These are phyloP conservation scores for Trichoderma arundinaceum DNA, from an alignment of 2,329 filamentous ascomycete species.

Conservation along the genomic window DNA sequence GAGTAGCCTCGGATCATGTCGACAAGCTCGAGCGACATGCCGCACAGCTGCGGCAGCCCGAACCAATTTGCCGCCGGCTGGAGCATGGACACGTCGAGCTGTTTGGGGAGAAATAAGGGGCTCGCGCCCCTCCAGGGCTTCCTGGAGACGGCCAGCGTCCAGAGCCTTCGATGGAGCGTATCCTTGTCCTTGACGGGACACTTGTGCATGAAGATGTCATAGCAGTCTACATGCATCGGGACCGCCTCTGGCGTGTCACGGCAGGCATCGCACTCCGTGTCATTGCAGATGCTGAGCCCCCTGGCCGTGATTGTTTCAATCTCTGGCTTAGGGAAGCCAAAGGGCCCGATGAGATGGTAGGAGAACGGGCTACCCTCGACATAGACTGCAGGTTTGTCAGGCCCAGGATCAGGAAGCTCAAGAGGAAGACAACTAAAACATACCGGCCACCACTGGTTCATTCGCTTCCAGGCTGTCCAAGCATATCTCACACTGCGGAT, in stretches of 20 bases:
- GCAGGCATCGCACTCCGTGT: background rate
- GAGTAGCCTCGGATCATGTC: background rate
- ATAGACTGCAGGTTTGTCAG: too few species aligned
- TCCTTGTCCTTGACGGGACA: background rate
- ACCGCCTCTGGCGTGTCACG: background rate
- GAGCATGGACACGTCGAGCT: background rate
- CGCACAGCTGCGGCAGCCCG: background rate
- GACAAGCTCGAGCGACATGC: background rate
- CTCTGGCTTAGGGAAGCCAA: background rate
- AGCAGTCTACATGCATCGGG: background rate
- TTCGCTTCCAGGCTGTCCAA: too few species aligned
- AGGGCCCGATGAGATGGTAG: too few species aligned
- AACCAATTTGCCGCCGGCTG: background rate
- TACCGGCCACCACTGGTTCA: too few species aligned
- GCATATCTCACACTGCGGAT: too few species aligned
- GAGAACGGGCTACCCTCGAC: too few species aligned
- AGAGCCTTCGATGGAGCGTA: background rate
- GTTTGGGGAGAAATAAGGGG: background rate
- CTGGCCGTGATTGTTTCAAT: too few species aligned
- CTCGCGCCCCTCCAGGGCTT: background rate
- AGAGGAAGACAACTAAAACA: too few species aligned
- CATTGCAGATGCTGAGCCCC: background rate
- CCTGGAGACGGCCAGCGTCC: too few species aligned
- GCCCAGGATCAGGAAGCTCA: too few species aligned
- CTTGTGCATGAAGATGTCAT: background rate